Evolutionary conservation across 108 stramenopile genomes (phyloP).

Genomic region (Fistulifera solaris): DNA sequence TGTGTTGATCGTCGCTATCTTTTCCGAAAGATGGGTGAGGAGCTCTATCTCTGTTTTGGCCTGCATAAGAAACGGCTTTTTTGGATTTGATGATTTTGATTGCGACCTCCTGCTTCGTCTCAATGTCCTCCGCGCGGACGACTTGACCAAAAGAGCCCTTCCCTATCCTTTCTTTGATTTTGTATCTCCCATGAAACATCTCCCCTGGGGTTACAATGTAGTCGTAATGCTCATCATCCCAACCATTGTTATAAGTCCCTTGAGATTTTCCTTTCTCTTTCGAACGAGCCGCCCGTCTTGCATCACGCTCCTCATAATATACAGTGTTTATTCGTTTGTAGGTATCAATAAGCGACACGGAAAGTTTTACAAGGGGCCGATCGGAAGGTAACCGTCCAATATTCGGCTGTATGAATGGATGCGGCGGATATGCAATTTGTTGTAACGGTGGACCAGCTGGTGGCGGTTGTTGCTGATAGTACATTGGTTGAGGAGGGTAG

Average conservation of each 20-base stretch:
- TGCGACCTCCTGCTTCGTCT: conserved; percentile 75
- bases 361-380: conserved; percentile 81
- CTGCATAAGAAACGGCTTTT: conserved; percentile 89
- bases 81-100: conserved; percentile 99
- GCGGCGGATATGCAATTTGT: conserved; percentile 6
- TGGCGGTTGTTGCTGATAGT: conserved; percentile 15
- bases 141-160: conserved; percentile 97
- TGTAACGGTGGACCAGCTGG: conserved; percentile 5
- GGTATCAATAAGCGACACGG: conserved; percentile 84
- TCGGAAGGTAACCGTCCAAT: conserved; percentile 44
- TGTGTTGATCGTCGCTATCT: conserved; percentile 79
- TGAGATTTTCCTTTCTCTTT: conserved; percentile 31
- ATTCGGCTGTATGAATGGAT: conserved; percentile 20
- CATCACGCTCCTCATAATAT: conserved; percentile 85
- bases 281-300: conserved; percentile 47
- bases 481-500: neutral
- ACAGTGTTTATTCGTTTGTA: conserved; percentile 91
- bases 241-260: conserved; percentile 78
- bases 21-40: conserved; percentile 56
- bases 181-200: conserved; percentile 75
- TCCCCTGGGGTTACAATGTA: conserved; percentile 87
- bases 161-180: conserved; percentile 89
- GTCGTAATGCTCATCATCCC: conserved; percentile 97
- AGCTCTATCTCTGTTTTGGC: conserved; percentile 95
- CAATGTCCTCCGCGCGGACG: conserved; percentile 73